Evolutionary conservation across 345 rosid species (phyloP), one percentile per base, ranked within the genome.

Genomic region (Cardiospermum halicacabum): DNA sequence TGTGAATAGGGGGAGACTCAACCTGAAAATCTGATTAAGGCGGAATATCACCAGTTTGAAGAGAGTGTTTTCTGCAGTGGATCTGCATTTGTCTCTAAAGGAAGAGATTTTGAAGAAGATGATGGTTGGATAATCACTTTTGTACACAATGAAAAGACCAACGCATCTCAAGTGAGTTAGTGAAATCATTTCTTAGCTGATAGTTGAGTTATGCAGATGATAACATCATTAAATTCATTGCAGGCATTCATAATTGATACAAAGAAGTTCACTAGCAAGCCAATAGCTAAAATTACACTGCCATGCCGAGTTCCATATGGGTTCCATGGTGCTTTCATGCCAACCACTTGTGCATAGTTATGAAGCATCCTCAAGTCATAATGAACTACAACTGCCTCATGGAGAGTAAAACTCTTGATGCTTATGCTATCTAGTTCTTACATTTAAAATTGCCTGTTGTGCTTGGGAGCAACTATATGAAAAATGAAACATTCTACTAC

Each of bases 111-210:
- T 10, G 79, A 76, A 42, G 83, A 86, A 76, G 88, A 81, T 32
- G 86, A 81, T 60, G 86, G 85, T 28, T 86, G 82, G 84, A 54
- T 81, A 47, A 56, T 81, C 60, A 71, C 82, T 32, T 86, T 72
- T 70, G 81, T 78, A 18, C 87, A 78, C 60, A 59, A 78, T 49
- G 89, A 86, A 72, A 71, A 65, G 5, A 71, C 72, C 4, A 24
- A 77, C 49, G 19, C 65, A 2, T 74, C 80, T 37, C 73, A 79
- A 69, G 88, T 75, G 34, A 66, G 75, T 67, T n/a, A n/a, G n/a
- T n/a, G n/a, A n/a, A n/a, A n/a, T n/a, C n/a, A n/a, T n/a, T n/a
- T n/a, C n/a, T n/a, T n/a, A n/a, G n/a, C n/a, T n/a, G n/a, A n/a
- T n/a, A n/a, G n/a, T 16, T 39, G 11, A 45, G 22, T 47, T 18